Base-by-base conservation (phyloP, 2,329 filamentous ascomycete genomes). In the Talaromyces islandicus region DNA sequence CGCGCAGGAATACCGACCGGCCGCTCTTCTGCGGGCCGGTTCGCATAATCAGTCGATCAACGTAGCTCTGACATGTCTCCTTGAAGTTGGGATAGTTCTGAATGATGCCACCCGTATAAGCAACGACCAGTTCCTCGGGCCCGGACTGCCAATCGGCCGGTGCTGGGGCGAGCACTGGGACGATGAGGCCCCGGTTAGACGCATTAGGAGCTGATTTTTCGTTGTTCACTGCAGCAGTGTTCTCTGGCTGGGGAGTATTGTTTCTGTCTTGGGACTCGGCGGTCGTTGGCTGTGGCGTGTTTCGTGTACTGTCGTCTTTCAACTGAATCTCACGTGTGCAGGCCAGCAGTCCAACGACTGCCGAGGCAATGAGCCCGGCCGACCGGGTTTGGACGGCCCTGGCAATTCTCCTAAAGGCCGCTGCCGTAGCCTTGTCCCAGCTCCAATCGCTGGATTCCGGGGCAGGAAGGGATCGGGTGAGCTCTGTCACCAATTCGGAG, bases 81-180 rank as follows among this genome's bases (percentile, higher is more conserved):
- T 90, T 78, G 73, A 90, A 92, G 66, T 89, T 83, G 54, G 90
- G 89, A 67, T 91, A 91, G 67, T 90, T 85, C n/a, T 86, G 84
- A 61, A 92, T 92, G 68, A 89, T 91, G 7, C 89, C 88, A 32
- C 90, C 90, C 0, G 90, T 91, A 69, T 91, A 92, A 1, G 89
- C 90, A 24, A 92, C 88, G 1, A 90, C 86, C 30, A 93, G 72
- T 66, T 90, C 87, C 62, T 85, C 81, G 0, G 75, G 73, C 7
- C 75, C 76, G 4, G 75, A 77, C 54, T 75, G 71, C 75, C 75
- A 77, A 62, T 75, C 74, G 9, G 69, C 65, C 19, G 73, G 69
- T 1, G 68, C 67, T 12, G 69, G 70, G 7, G 73, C 69, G 2
- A 75, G 64, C 14, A 75, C 70, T 19, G 73, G 73, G 14, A 75